These are phyloP conservation scores for Paracamarosporium sp. DNA, from an alignment of 2,329 filamentous ascomycete species.

Conservation along the genomic window DNA sequence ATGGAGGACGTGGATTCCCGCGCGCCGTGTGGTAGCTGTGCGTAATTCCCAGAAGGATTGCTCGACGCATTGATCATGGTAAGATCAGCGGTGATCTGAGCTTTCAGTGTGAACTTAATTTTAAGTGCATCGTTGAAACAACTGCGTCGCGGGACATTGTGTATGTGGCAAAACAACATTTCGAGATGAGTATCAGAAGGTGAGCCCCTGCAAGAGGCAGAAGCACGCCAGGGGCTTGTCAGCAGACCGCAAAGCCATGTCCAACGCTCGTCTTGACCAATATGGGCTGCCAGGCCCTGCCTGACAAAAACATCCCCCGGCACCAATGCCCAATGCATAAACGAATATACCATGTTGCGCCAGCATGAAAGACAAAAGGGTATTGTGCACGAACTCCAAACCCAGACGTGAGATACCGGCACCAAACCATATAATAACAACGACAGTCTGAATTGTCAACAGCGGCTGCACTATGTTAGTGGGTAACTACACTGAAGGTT, in stretches of 20 bases:
- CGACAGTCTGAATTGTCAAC: neutral
- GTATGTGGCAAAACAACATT: neutral
- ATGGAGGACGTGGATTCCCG: neutral
- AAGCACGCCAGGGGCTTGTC: neutral
- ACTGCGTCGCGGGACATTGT: neutral
- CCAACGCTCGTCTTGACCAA: neutral
- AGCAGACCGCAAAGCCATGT: neutral
- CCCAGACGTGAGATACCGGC: neutral
- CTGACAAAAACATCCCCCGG: neutral
- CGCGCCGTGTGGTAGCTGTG: neutral
- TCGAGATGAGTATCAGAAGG: neutral
- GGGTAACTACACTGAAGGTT: neutral
- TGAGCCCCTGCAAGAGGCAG: neutral
- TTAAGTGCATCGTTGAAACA: neutral
- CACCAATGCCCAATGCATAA: neutral
- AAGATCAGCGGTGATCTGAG: neutral
- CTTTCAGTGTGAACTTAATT: constrained; percentile 5
- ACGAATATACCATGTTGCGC: neutral
- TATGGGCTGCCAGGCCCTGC: neutral
- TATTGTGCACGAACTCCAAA: neutral
- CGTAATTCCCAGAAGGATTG: neutral
- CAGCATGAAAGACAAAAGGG: neutral
- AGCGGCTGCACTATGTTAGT: neutral
- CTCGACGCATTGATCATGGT: neutral
- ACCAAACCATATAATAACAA: neutral